Base-by-base conservation (phyloP, 805 yeast species). In the Osmozyma mogii region DNA sequence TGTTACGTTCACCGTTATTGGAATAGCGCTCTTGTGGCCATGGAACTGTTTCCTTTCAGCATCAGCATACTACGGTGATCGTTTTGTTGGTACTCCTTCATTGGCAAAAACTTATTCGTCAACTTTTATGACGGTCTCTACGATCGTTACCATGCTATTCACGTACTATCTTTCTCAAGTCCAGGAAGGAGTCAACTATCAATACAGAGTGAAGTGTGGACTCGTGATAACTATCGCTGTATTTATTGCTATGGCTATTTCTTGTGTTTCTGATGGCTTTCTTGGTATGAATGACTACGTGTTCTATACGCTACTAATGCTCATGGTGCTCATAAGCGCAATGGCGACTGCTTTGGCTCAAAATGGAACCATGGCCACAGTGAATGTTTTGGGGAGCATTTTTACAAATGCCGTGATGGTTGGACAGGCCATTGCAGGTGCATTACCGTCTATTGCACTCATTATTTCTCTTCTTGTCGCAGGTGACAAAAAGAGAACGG, bases 341-440 rank as follows among this genome's bases (percentile, higher is more conserved):
- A 43, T 79, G 28, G 94, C 94, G 10, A 76, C 92, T 2, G 78
- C 94, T 19, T 58, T 78, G 39, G 79, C 92, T 2, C 98, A 89
- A 47, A 89, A 84, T 46, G 96, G 96, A 9, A 68, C 83, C 6
- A 75, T 88, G 76, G 95, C 97, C 4, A 66, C 84, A 23, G 92
- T 80, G 3, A 83, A 84, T 44, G 74, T 80, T 1, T 64, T 75
- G 48, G 88, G 92, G 4, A 68, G 84, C 1, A 68, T 75, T 9
- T 83, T 72, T 49, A 88, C 94, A 8, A 95, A 92, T 47, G 94
- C 83, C 0, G 81, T 81, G 2, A 84, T 92, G 81, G 88, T 88
- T 3, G 98, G 98, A 2, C 95, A 89, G 53, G 95, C 95, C 0
- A 61, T 89, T 11, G 85, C 96, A 0, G 98, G 98, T 2, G 95